phyloP scores from a whole-genome alignment of 1,284 basidiomycete genomes.

The Ustilago cynodontis region DNA sequence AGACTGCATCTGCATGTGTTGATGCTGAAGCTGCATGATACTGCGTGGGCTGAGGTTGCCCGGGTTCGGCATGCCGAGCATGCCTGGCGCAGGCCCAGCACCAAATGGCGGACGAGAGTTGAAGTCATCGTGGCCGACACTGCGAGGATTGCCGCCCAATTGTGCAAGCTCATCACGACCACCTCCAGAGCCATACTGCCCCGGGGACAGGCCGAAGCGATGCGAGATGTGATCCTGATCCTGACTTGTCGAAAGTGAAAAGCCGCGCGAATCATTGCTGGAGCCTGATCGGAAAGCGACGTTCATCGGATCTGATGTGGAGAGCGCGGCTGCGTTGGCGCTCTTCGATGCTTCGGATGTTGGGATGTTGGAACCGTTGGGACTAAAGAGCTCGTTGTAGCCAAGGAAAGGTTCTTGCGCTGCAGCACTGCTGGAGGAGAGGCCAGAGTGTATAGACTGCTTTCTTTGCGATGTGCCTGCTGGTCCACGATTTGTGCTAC shows the following conservation, averaged over 20 bases:
- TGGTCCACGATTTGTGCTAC: slow-evolving; percentile 13
- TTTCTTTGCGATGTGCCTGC: slow-evolving; percentile 34
- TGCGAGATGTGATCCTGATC: slow-evolving; percentile 40
- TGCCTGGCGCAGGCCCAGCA: slow-evolving; percentile 15
- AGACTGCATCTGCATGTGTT: slow-evolving; percentile 59
- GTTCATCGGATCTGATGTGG: slow-evolving; percentile 51
- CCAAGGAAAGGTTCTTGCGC: slow-evolving; percentile 57
- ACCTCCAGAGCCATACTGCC: slow-evolving; percentile 26
- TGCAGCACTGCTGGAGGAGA: slow-evolving; percentile 16
- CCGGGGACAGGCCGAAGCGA: slow-evolving; percentile 44
- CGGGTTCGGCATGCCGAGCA: slow-evolving; percentile 37
- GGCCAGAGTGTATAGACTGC: slow-evolving; percentile 33
- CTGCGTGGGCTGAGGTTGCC: slow-evolving; percentile 62
- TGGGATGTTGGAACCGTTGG: slow-evolving; percentile 34
- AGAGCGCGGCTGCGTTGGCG: slow-evolving; percentile 35
- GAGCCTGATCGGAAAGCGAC: slow-evolving; percentile 37
- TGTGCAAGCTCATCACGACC: slow-evolving; percentile 34
- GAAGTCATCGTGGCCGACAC: slow-evolving; percentile 41
- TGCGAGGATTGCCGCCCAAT: slow-evolving; percentile 37
- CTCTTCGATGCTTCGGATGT: slow-evolving; percentile 32
- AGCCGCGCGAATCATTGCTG: slow-evolving; percentile 28
- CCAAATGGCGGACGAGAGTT: slow-evolving; percentile 24
- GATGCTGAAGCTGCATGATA: slow-evolving; percentile 60
- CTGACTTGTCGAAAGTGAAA: slow-evolving; percentile 33
- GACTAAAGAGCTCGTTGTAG: slow-evolving; percentile 59